A percentile compares a stretch with the other conserved stretches of the same genome.
These are phyloP conservation scores for Sporisorium graminicola DNA, from an alignment of 1,284 basidiomycete species.

Conservation along the genomic window DNA sequence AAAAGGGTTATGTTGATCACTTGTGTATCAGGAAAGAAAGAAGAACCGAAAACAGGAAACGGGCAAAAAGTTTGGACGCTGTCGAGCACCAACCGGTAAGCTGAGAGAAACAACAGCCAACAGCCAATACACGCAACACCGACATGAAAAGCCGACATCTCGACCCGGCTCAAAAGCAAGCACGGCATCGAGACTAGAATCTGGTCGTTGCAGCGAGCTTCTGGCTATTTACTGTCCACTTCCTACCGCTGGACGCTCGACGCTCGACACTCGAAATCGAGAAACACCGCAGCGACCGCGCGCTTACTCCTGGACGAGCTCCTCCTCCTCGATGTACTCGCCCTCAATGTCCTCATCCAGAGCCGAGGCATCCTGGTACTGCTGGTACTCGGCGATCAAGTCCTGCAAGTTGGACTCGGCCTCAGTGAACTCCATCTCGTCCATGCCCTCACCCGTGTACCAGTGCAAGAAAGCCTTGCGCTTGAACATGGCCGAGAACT, in stretches of 20 bases:
- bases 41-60: conserved; percentile 1
- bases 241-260: too few relatives aligned
- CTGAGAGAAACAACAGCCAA: not conserved
- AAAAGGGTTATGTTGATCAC: conserved; percentile 4
- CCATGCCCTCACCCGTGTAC: conserved; percentile 71
- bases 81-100: not conserved
- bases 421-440: conserved; percentile 71
- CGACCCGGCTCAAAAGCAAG: conserved; percentile 3
- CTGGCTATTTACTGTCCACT: not conserved
- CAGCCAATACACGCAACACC: not conserved
- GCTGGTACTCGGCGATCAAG: conserved; percentile 71
- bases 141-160: not conserved
- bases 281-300: not conserved
- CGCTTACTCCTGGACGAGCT: conserved; percentile 49
- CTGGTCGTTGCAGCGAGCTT: not conserved
- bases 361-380: conserved; percentile 71
- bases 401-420: conserved; percentile 70
- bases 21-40: conserved; percentile 18
- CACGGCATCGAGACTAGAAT: conserved; percentile 12
- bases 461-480: conserved; percentile 71
- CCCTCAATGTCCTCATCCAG: conserved; percentile 71
- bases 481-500: conserved; percentile 69
- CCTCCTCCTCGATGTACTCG: conserved; percentile 63
- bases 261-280: conserved; percentile 4
- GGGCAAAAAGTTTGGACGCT: not conserved